A percentile compares a stretch with the other conserved stretches of the same genome.
Conservation (phyloP, 179 eudicot genomes). For the Silene noctiflora region DNA sequence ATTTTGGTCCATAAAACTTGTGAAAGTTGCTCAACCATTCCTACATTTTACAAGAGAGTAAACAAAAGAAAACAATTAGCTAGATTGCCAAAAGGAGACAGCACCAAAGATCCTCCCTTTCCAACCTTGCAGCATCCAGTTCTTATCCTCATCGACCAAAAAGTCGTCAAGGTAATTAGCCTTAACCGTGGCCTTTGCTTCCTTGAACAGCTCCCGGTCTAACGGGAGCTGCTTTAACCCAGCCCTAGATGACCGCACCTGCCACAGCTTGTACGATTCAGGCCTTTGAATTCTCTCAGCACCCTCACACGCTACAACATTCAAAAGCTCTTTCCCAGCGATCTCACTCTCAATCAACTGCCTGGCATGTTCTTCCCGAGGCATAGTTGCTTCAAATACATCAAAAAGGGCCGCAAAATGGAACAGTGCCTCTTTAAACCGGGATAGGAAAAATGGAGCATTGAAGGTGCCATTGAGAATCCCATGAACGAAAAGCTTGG, state of each 20-base stretch:
- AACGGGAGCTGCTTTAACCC: constrained; percentile 36
- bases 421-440: constrained; percentile 40
- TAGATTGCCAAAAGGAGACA: constrained; percentile 37
- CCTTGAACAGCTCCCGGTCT: constrained; percentile 29
- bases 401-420: constrained; percentile 34
- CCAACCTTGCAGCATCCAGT: constrained; percentile 53
- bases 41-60: neutral
- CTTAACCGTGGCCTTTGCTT: constrained; percentile 29
- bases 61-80: neutral
- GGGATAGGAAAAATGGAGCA: constrained; percentile 40
- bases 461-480: constrained; percentile 30
- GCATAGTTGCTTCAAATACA: constrained; percentile 27
- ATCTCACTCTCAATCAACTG: constrained; percentile 38
- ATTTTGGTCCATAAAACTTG: too few relatives aligned
- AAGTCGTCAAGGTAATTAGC: constrained; percentile 42
- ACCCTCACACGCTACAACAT: constrained; percentile 55
- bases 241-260: constrained; percentile 33
- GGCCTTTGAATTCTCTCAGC: constrained; percentile 52
- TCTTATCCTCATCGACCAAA: constrained; percentile 36
- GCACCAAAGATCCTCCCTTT: constrained; percentile 42
- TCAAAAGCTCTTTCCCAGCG: constrained; percentile 35
- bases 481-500: constrained; percentile 32
- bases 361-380: constrained; percentile 33
- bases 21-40: neutral
- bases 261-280: constrained; percentile 57